Base-by-base conservation (phyloP, 2,329 filamentous ascomycete species). In the Xylaria sp. region DNA sequence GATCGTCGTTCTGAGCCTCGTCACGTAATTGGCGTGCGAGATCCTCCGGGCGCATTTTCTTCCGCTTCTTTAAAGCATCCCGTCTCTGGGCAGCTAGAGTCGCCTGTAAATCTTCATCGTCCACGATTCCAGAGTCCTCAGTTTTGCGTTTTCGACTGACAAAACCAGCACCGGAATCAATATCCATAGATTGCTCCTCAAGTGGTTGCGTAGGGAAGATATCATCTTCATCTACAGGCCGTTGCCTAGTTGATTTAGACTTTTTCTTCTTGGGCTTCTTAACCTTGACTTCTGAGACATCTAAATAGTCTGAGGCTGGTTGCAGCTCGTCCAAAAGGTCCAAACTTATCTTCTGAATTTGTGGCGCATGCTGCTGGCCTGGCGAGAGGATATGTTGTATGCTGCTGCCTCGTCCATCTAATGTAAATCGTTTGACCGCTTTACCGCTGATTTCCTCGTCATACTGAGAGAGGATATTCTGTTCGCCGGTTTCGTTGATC, bases 231-330 rank as follows among this genome's bases (percentile, higher is more conserved):
- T 88, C 86, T n/a, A 82, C 78, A 1, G 83, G 83, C 68, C 89
- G 90, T 72, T 90, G 87, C 52, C 91, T 84, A 1, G 90, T 91
- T 23, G 86, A 83, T 75, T 93, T 94, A 31, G 87, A 84, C 78
- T 94, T 95, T 80, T 94, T 96, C 77, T 88, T 97, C 78, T 96
- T 97, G 0, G 92, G 89, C 75, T 97, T 99, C 79, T 93, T 96
- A 65, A 98, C 85, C 76, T 97, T 99, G 72, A 97, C 86, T 69
- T 95, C 90, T 1, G 90, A 91, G 15, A 89, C 79, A 64, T 97
- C 92, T 66, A 96, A 82, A 74, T 99, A 99, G 75, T 99, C 95
- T 17, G 93, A 97, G 15, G 85, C 80, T 1, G 88, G 88, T 8
- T 85, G 82, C 43, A 91, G 87, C 17, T 88, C 85, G 73, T 83